Evolutionary conservation across 2,329 filamentous ascomycete genomes (phyloP).

Genomic region (Pyrenochaeta sp.): DNA sequence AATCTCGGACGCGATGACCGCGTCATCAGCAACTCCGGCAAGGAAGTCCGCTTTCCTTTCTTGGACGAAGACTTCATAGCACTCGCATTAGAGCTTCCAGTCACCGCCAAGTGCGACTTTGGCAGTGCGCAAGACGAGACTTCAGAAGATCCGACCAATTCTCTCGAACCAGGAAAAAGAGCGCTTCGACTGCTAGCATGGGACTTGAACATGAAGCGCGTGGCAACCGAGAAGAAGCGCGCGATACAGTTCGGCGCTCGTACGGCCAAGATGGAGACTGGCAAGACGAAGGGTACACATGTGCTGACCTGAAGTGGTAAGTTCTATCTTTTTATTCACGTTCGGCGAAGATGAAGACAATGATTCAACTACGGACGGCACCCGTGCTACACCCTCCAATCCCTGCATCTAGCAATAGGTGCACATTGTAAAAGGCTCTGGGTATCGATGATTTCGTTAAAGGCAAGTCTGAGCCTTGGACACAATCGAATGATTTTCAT

Average conservation of each 20-base stretch:
- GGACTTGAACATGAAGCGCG: constrained; percentile 72
- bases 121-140: constrained; percentile 44
- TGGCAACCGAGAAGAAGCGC: constrained; percentile 89
- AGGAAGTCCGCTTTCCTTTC: constrained; percentile 88
- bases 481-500: background rate
- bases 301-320: constrained; percentile 45
- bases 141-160: constrained; percentile 30
- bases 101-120: constrained; percentile 91
- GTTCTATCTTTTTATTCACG: constrained; percentile 12
- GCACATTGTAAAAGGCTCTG: constrained; percentile 13
- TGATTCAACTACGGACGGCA: constrained; percentile 41
- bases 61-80: constrained; percentile 86
- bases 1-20: constrained; percentile 95
- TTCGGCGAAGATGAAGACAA: constrained; percentile 26
- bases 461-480: constrained; percentile 45
- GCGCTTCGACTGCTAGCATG: constrained; percentile 79
- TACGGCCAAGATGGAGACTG: constrained; percentile 55
- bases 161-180: constrained; percentile 80
- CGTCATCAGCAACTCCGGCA: constrained; percentile 86
- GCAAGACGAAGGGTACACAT: constrained; percentile 57
- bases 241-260: constrained; percentile 67
- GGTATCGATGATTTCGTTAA: constrained; percentile 37
- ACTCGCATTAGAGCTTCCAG: constrained; percentile 76
- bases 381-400: constrained; percentile 26
- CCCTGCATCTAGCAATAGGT: constrained; percentile 3